Evolutionary conservation across 208 protist genomes (phyloP).

Genomic region (Tetramitus jugosus): DNA sequence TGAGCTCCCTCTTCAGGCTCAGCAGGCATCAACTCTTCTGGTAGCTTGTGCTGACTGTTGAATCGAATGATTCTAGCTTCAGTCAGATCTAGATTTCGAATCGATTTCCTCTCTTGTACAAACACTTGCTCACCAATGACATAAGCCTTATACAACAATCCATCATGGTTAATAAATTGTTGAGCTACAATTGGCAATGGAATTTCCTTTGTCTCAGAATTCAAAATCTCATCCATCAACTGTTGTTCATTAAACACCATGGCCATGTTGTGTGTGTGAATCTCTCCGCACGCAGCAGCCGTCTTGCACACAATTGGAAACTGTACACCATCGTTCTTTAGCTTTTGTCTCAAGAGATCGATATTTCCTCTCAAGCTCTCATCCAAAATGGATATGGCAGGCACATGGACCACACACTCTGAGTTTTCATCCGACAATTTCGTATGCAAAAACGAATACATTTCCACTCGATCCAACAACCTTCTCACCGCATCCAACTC

Average conservation of each 20-base stretch:
- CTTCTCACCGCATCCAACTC: not conserved
- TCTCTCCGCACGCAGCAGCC: not conserved
- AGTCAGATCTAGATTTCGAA: not conserved
- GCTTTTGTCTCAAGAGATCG: not conserved
- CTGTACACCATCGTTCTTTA: not conserved
- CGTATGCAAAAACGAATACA: not conserved
- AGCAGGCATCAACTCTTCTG: not conserved
- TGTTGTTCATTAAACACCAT: conserved; percentile 3
- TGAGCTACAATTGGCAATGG: not conserved
- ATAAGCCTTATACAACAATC: not conserved
- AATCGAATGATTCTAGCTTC: not conserved
- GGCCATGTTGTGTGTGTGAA: conserved; percentile 12
- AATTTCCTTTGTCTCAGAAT: not conserved
- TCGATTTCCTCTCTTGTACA: not conserved
- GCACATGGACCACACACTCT: not conserved
- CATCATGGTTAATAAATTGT: conserved; percentile 13
- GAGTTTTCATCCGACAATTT: not conserved
- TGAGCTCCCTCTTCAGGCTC: too few relatives aligned
- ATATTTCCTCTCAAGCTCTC: not conserved
- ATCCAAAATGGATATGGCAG: not conserved
- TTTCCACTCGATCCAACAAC: not conserved
- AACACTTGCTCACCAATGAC: conserved; percentile 2
- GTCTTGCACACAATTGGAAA: conserved; percentile 1
- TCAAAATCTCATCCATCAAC: not conserved
- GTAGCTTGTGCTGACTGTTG: not conserved